Evolutionary conservation across 2,329 filamentous ascomycete genomes (phyloP).

Genomic region (Sclerotinia subarctica): DNA sequence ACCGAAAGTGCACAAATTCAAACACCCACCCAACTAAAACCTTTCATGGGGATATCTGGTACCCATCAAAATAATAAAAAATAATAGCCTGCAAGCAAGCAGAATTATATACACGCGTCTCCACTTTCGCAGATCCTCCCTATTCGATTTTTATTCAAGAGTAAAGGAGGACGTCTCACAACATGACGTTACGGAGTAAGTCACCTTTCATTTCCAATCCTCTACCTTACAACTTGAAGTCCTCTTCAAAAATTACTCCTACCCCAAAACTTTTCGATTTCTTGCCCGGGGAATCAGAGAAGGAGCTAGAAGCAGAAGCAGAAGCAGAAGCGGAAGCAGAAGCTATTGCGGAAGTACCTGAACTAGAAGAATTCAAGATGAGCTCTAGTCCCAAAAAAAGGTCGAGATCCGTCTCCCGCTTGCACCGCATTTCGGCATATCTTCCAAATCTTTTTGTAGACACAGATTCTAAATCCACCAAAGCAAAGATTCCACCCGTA

Average conservation of each 20-base stretch:
- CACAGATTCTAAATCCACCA: conserved; percentile 16
- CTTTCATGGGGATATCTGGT: conserved; percentile 10
- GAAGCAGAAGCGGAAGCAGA: not conserved
- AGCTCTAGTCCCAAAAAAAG: conserved; percentile 19
- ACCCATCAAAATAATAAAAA: not conserved
- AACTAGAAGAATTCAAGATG: conserved; percentile 18
- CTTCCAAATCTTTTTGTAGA: conserved; percentile 16
- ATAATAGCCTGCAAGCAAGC: not conserved
- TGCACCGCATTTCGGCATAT: conserved; percentile 18
- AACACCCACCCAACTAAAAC: conserved; percentile 1
- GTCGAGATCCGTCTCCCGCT: conserved; percentile 19
- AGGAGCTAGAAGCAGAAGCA: not conserved
- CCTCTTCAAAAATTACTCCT: not conserved
- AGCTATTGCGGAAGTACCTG: not conserved
- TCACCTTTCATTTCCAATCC: not conserved
- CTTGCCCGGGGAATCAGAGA: not conserved
- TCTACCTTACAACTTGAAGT: not conserved
- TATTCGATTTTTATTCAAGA: conserved; percentile 14
- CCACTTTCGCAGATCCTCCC: conserved; percentile 18
- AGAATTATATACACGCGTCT: conserved; percentile 3
- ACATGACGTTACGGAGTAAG: conserved; percentile 20
- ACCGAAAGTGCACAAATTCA: conserved; percentile 10
- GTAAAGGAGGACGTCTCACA: conserved; percentile 10
- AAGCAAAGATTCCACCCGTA: conserved; percentile 16
- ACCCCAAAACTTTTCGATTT: not conserved